Base-by-base conservation (phyloP, 2,329 filamentous ascomycete species). In the Chrysoporthe cubensis region DNA sequence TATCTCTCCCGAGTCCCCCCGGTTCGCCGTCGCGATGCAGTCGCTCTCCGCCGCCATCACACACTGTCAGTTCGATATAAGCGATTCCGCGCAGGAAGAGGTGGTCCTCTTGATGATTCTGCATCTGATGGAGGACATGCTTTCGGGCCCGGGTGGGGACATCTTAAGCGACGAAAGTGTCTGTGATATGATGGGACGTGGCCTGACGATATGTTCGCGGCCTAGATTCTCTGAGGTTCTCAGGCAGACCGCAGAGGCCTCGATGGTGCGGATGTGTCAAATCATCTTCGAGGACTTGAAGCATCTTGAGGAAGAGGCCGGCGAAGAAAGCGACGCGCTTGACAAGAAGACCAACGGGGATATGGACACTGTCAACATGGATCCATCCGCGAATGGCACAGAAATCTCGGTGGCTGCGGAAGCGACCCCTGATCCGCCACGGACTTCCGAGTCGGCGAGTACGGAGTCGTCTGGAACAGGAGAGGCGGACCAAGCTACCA, bases 121-220 rank as follows among this genome's bases (percentile, higher is more conserved):
- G 69, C 96, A 97, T 76, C 86, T 99, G 59, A 99, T 99, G 96
- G 96, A 99, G 79, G 92, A 94, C 75, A 97, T 99, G 91, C 90
- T 99, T 74, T 96, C 94, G 18, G 93, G 96, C 0, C 93, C 94
- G 0, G 94, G 95, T 42, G 96, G 96, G 48, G 91, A 96, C 72
- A 88, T 98, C 13, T 83, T 99, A n/a, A 96, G 95, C 68, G 96
- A 99, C 75, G 95, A 98, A 81, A 98, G 95, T 76, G 94, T 99
- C 13, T 99, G 96, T 77, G 94, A 97, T 78, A 98, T 99, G 94
- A 98, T 99, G 95, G 96, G 97, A 78, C 95, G 94, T 1, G 96
- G 95, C 1, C 80, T 99, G 72, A 97, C 94, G 76, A 98, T 99
- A 83, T 99, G 96, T 82, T 99, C 95, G 71, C 94, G 98, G 76